A percentile compares a stretch with the other conserved stretches of the same genome.
These are phyloP conservation scores for Heteromeles arbutifolia DNA, from an alignment of 306 rosid genomes.

Conservation along the genomic window DNA sequence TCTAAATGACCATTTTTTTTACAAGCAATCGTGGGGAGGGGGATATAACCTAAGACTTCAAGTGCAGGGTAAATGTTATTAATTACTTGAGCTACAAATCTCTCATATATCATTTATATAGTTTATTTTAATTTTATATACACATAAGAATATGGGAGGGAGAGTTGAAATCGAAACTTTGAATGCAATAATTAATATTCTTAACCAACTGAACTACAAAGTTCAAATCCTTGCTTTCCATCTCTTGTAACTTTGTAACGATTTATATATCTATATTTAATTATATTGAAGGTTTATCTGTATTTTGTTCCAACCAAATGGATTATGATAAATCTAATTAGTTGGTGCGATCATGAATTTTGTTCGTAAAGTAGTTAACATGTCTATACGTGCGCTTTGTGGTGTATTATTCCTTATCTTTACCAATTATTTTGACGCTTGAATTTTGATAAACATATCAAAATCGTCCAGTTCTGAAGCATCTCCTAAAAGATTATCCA, in stretches of 20 bases:
- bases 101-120: too few relatives aligned
- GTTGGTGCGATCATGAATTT: background rate
- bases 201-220: background rate
- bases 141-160: fast-evolving
- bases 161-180: too few relatives aligned
- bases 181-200: too few relatives aligned
- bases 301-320: background rate
- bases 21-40: too few relatives aligned
- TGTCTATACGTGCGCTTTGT: background rate
- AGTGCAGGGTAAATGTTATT: too few relatives aligned
- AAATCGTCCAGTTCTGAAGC: background rate
- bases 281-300: background rate
- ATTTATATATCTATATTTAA: background rate
- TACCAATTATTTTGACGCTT: too few relatives aligned
- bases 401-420: too few relatives aligned
- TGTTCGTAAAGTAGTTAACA: background rate
- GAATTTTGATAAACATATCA: too few relatives aligned
- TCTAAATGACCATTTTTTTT: too few relatives aligned
- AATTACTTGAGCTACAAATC: too few relatives aligned
- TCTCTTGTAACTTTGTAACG: background rate
- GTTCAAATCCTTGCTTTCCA: background rate
- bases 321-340: background rate
- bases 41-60: too few relatives aligned
- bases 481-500: background rate
- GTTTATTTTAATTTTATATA: too few relatives aligned